phyloP scores from a whole-genome alignment of 1,139 yeast genomes.

The Tardiomyces blankii region DNA sequence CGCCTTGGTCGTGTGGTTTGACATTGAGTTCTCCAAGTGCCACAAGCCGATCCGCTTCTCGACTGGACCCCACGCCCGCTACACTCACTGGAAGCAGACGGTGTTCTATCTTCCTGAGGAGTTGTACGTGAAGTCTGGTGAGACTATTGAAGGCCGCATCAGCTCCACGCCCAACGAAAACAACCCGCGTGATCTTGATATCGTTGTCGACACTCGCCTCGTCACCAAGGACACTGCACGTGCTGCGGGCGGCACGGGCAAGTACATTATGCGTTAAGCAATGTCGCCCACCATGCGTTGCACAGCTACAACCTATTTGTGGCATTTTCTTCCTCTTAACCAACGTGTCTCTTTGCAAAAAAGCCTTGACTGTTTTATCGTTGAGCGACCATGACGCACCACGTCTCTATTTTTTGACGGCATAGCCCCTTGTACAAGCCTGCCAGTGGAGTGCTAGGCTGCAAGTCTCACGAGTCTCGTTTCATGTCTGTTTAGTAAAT shows the following conservation, averaged over 20 bases:
- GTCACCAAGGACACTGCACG: slow-evolving; percentile 39
- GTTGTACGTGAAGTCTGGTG: slow-evolving; percentile 68
- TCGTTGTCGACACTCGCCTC: slow-evolving; percentile 37
- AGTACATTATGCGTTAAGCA: slow-evolving; percentile 51
- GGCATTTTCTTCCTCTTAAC: no score
- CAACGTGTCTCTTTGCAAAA: no score
- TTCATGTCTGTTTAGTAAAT: no score
- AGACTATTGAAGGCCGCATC: slow-evolving; percentile 56
- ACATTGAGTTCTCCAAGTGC: slow-evolving; percentile 63
- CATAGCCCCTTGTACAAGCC: no score
- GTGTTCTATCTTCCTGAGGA: slow-evolving; percentile 86
- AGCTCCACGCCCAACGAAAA: slow-evolving; percentile 63
- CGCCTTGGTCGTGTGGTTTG: slow-evolving; percentile 92
- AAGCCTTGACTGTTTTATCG: no score
- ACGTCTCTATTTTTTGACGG: no score
- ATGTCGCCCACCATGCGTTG: background rate
- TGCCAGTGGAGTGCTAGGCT: no score
- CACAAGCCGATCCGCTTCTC: slow-evolving; percentile 31
- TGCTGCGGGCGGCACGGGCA: slow-evolving; percentile 36
- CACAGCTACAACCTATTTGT: no score
- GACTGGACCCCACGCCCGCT: slow-evolving; percentile 35
- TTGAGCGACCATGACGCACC: no score
- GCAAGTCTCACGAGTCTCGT: no score
- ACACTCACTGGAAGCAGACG: slow-evolving; percentile 84
- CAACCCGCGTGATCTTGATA: slow-evolving; percentile 63